phyloP scores from a whole-genome alignment of 306 rosid genomes.

The Urtica urens region DNA sequence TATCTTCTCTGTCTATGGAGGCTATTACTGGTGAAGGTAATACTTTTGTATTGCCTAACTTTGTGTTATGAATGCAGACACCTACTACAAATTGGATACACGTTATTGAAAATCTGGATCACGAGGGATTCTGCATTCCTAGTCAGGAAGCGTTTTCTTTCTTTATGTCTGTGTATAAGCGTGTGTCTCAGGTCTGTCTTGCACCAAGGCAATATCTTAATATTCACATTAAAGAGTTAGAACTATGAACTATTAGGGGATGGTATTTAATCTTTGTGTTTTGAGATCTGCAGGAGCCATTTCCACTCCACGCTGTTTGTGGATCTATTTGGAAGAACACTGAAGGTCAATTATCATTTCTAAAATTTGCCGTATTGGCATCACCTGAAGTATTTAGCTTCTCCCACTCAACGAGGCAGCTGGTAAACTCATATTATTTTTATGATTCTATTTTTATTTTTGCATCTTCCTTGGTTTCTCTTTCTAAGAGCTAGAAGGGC shows the following conservation, averaged over 20 bases:
- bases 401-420: constrained; percentile 64
- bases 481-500: neutral
- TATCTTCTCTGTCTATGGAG: constrained; percentile 4
- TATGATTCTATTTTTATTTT: constrained; percentile 8
- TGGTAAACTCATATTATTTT: constrained; percentile 42
- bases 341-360: constrained; percentile 94
- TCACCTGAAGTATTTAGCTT: constrained; percentile 78
- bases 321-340: constrained; percentile 94
- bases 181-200: constrained; percentile 63
- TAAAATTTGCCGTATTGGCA: constrained; percentile 70
- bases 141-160: constrained; percentile 80
- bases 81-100: constrained; percentile 68
- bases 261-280: neutral
- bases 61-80: constrained; percentile 49
- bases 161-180: constrained; percentile 68
- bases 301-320: constrained; percentile 87
- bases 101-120: constrained; percentile 82
- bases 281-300: constrained; percentile 57
- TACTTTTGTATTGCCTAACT: neutral
- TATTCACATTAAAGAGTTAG: neutral
- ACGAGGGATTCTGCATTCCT: constrained; percentile 90
- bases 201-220: constrained; percentile 8
- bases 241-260: neutral
- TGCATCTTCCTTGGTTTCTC: neutral
- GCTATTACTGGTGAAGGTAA: neutral